Evolutionary conservation across 495 filamentous ascomycete species (phyloP), one percentile per base, ranked within the genome.

Genomic region (Bombardia bombarda): DNA sequence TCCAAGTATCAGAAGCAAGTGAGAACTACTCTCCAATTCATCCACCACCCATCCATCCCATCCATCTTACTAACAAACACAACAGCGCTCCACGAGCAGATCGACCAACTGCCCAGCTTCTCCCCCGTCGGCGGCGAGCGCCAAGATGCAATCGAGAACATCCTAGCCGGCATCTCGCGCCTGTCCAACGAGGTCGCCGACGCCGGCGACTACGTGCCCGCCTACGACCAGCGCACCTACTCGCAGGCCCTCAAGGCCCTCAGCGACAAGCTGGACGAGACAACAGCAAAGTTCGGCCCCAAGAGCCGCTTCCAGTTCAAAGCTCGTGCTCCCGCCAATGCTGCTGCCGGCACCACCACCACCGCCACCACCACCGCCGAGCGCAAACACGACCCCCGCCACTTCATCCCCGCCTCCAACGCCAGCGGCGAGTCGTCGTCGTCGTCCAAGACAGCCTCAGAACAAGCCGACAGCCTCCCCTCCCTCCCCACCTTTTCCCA

Each of bases 1-100:
- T 90, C 50, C 82, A 84, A 45, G 72, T 78, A 60, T 76, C 82
- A 59, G 79, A 83, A 47, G 79, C 76, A 12, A 72, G 86, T 42
- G 28, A 33, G n/a, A 30, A 24, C 16, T 21, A 14, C 10, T 26
- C 3, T 4, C 4, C 3, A 10, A 31, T 13, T 8, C 5, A 31
- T n/a, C 7, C 38, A 31, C 21, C 25, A 8, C 17, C 25, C 38
- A 30, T 23, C 30, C 1, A 35, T 2, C 17, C 6, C 26, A 30
- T 13, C 6, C 16, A 22, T 19, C 13, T 9, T 13, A 18, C 40
- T 31, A 14, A 30, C 7, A 22, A 32, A 32, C 16, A 17, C 40
- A 18, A 2, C 32, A 73, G 69, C 37, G 10, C 60, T 71, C 46
- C 62, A 66, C 40, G 57, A 65, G 32, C 56, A 70, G 42, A 71